phyloP scores from a whole-genome alignment of 108 stramenopile species.

The Skeletonema marinoi region DNA sequence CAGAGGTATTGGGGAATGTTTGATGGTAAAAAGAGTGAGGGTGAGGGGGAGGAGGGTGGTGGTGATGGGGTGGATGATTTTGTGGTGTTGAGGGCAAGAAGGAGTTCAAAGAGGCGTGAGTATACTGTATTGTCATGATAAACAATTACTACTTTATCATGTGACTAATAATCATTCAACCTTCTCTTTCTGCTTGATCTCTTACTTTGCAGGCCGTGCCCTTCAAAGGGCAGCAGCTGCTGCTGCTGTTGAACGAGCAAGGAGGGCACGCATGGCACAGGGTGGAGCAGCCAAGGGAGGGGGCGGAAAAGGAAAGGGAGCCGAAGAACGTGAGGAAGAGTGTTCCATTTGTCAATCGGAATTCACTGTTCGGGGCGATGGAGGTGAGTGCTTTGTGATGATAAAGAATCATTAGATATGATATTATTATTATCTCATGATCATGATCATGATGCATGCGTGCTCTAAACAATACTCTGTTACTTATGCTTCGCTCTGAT shows the following conservation, averaged over 20 bases:
- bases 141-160: not conserved
- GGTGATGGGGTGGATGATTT: not conserved
- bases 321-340: slow-evolving; percentile 4
- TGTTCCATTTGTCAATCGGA: slow-evolving; percentile 4
- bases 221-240: slow-evolving; percentile 2
- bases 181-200: not conserved
- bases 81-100: not conserved
- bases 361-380: slow-evolving; percentile 4
- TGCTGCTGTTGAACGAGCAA: not conserved
- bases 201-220: not conserved
- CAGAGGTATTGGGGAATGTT: slow-evolving; percentile 5
- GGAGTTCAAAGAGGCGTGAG: slow-evolving; percentile 7
- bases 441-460: not conserved
- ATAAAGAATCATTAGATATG: not conserved
- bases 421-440: too few relatives aligned
- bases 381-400: not conserved
- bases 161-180: not conserved
- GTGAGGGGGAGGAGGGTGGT: not conserved
- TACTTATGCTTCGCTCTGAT: not conserved
- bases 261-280: not conserved
- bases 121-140: not conserved
- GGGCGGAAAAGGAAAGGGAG: not conserved
- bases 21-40: not conserved
- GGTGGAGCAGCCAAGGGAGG: not conserved
- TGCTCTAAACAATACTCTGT: not conserved